Evolutionary conservation across 164 flowering plant species (phyloP), one percentile per base, ranked within the genome.

Genomic region (Cinnamomum chago): DNA sequence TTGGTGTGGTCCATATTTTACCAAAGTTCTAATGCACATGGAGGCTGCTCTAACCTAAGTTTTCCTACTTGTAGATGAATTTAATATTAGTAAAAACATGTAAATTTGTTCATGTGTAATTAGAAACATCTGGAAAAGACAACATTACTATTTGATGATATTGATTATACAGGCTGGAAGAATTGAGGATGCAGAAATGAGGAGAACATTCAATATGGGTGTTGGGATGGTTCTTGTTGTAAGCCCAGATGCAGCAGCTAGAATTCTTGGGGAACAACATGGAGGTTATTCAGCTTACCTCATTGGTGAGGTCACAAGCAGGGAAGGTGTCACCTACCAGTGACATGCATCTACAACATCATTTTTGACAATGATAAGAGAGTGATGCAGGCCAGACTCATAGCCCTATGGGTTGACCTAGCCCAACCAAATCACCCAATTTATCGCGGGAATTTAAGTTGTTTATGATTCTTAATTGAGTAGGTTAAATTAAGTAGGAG

Each of bases 141-240:
- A 55, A 55, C n/a, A 14, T 55, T 20, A 14, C 60, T 15, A 55
- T 55, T 23, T 64, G 28, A 23, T 14, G 2, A 25, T 33, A 27
- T 55, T 55, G 60, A 15, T 9, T 47, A 15, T 79, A 72, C 79
- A 92, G 98, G 92, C 84, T 40, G 97, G 98, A 73, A 80, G 78
- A 40, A 84, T 94, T 33, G 93, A 90, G 68, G 98, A 92, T 25
- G 75, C 86, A 1, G 98, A 94, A 75, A 94, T 94, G 98, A 85
- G 79, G 71, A 83, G 97, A 50, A 92, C 97, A 3, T 92, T 94
- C 80, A 94, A 94, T 70, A 88, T 92, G 95, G 98, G 97, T 9
- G 88, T 94, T 30, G 96, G 97, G 68, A 92, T 94, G 95, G 92
- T 94, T 73, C 73, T 94, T 2, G 87, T 92, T 64, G 90, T 89